Conservation (phyloP, 768 basidiomycete species). For the Hygrophorus russula region DNA sequence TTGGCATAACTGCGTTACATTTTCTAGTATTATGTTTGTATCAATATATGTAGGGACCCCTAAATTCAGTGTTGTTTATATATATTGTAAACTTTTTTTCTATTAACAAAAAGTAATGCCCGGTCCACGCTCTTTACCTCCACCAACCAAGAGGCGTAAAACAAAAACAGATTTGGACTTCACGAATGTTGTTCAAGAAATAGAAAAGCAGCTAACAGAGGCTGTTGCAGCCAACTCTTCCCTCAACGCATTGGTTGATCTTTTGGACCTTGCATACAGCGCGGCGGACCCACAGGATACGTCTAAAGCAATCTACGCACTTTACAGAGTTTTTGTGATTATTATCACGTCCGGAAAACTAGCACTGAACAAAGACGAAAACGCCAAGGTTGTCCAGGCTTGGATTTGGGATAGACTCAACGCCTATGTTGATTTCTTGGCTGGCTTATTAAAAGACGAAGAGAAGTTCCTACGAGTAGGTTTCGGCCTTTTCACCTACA, state of each 20-base stretch:
- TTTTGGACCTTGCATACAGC: conserved; percentile 45
- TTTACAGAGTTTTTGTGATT: conserved; percentile 67
- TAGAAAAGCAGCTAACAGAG: conserved; percentile 45
- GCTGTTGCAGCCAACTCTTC: conserved; percentile 47
- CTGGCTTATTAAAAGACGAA: conserved; percentile 62
- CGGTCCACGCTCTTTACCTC: conserved; percentile 32
- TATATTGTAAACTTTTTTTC: too few relatives aligned
- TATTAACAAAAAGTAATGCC: too few relatives aligned
- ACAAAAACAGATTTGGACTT: conserved; percentile 20
- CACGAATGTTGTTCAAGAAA: conserved; percentile 22
- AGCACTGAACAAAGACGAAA: conserved; percentile 31
- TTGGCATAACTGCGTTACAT: not conserved
- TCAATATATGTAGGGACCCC: not conserved
- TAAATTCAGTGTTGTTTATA: too few relatives aligned
- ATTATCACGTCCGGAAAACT: conserved; percentile 52
- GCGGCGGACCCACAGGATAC: conserved; percentile 42
- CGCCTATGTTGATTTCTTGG: conserved; percentile 57
- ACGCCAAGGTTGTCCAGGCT: conserved; percentile 51
- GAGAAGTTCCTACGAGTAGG: conserved; percentile 63
- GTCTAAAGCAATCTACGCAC: conserved; percentile 69
- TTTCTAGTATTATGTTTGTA: not conserved
- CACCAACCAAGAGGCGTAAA: conserved; percentile 40
- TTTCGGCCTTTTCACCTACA: not conserved
- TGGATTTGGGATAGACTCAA: conserved; percentile 78
- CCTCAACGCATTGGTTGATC: conserved; percentile 69